Conservation (phyloP, 805 yeast species). For the Ogataea chonburiensis region DNA sequence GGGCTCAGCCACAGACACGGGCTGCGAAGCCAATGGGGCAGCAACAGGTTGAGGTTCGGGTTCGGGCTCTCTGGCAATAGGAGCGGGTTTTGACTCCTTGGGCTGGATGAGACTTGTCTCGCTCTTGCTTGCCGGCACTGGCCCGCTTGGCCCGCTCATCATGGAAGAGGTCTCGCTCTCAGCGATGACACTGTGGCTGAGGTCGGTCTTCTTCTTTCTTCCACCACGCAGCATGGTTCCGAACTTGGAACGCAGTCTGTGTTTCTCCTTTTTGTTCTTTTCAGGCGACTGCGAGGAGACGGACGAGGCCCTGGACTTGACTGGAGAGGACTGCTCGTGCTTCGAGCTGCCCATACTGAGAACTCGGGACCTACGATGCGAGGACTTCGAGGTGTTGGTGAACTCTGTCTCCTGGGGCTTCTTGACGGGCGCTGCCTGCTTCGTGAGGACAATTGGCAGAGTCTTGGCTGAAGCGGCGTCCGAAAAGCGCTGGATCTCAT, state of each 20-base stretch:
- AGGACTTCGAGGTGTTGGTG: slow-evolving; percentile 19
- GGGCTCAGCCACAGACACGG: slow-evolving; percentile 1
- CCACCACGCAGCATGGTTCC: slow-evolving; percentile 67
- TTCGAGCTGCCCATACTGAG: slow-evolving; percentile 14
- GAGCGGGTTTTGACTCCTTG: slow-evolving; percentile 1
- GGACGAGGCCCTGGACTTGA: slow-evolving; percentile 18
- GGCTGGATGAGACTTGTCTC: slow-evolving; percentile 2
- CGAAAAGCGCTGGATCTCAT: slow-evolving; percentile 59
- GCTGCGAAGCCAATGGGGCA: slow-evolving; percentile 2
- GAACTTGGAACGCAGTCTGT: slow-evolving; percentile 60
- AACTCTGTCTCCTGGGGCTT: slow-evolving; percentile 17
- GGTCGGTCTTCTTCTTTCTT: slow-evolving; percentile 42
- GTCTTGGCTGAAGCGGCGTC: slow-evolving; percentile 32
- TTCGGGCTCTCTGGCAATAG: neutral
- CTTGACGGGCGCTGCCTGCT: slow-evolving; percentile 11
- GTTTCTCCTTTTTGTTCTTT: slow-evolving; percentile 29
- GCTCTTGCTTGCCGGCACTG: neutral
- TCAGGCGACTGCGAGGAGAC: slow-evolving; percentile 16
- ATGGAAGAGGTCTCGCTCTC: slow-evolving; percentile 36
- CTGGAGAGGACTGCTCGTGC: slow-evolving; percentile 10
- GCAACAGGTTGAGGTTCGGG: slow-evolving; percentile 2
- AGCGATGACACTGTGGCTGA: slow-evolving; percentile 26
- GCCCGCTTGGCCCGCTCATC: slow-evolving; percentile 13
- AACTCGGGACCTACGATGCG: slow-evolving; percentile 14
- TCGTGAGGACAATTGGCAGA: slow-evolving; percentile 29